Conservation (phyloP, 129 eudicot species). For the Chrysanthemum seticuspe region DNA sequence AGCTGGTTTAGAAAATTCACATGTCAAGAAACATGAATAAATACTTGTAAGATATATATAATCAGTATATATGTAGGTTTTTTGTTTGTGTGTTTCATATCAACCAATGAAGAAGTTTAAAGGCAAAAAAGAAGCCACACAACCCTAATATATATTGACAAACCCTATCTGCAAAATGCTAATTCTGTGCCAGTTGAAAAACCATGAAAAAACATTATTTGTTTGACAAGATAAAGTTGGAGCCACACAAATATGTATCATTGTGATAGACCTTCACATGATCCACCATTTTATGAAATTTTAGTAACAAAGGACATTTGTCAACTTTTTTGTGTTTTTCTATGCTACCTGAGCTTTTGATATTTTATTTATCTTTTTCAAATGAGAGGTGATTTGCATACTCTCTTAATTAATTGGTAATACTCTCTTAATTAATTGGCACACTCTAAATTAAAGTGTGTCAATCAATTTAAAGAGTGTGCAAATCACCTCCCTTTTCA, state of each 20-base stretch:
- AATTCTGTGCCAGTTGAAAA: slow-evolving; percentile 34
- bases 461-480: too few relatives aligned
- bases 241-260: slow-evolving; percentile 40
- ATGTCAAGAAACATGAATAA: slow-evolving; percentile 49
- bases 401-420: too few relatives aligned
- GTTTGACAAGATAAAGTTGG: slow-evolving; percentile 28
- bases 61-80: slow-evolving; percentile 21
- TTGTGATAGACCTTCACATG: slow-evolving; percentile 41
- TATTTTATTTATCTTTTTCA: background rate
- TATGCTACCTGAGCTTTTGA: slow-evolving; percentile 9
- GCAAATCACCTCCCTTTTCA: too few relatives aligned
- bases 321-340: slow-evolving; percentile 13
- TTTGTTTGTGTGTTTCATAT: slow-evolving; percentile 27
- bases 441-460: too few relatives aligned
- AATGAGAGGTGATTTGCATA: too few relatives aligned
- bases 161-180: slow-evolving; percentile 41
- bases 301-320: slow-evolving; percentile 23
- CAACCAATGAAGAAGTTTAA: slow-evolving; percentile 42
- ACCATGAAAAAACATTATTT: slow-evolving; percentile 25
- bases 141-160: slow-evolving; percentile 37
- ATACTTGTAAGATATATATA: slow-evolving; percentile 2
- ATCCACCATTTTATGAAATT: slow-evolving; percentile 29
- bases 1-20: slow-evolving; percentile 36
- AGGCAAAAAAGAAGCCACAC: slow-evolving; percentile 53
- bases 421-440: too few relatives aligned